Evolutionary conservation across 768 basidiomycete species (phyloP), one percentile per base, ranked within the genome.

Genomic region (Rhizopogon salebrosus): DNA sequence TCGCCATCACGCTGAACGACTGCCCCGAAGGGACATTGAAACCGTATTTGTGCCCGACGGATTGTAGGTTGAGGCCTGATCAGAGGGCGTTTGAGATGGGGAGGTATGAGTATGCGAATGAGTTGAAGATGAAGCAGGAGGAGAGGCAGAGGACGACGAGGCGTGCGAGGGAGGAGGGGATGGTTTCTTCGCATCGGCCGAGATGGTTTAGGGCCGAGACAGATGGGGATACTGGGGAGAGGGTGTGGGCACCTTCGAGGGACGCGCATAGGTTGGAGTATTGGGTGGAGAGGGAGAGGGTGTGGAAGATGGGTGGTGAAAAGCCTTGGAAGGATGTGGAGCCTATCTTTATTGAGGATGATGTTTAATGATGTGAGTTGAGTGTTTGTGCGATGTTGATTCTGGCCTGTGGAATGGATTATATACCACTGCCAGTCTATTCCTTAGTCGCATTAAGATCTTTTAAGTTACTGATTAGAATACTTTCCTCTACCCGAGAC

Each of bases 1-100:
- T 87, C 65, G 94, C 95, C 1, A 82, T 97, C 56, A 92, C 92
- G 0, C 74, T 97, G 54, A 98, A 98, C 63, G 85, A 95, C 64
- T 89, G 89, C 54, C 92, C 92, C 0, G 70, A 73, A 35, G 80
- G 84, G 9, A 80, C 80, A 3, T 72, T 98, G 11, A 75, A 75
- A 53, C 83, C 84, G 4, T 91, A 80, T 65, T 58, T 98, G 2
- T 85, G 85, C 26, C 90, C 92, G 1, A 98, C 95, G 3, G 95
- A 98, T 69, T 98, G 94, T 64, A 82, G 95, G 3, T 69, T 97
- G 24, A 82, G 95, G 0, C 93, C 93, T 0, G 95, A 98, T 65
- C 94, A 97, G 66, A 79, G 95, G 24, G 93, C 95, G 23, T 98
- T 98, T 66, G 95, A 98, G 75, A 64, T 85, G 58, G 95, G 92